Base-by-base conservation (phyloP, 2,329 filamentous ascomycete genomes). In the Immersiporthe knoxdaviesiana region DNA sequence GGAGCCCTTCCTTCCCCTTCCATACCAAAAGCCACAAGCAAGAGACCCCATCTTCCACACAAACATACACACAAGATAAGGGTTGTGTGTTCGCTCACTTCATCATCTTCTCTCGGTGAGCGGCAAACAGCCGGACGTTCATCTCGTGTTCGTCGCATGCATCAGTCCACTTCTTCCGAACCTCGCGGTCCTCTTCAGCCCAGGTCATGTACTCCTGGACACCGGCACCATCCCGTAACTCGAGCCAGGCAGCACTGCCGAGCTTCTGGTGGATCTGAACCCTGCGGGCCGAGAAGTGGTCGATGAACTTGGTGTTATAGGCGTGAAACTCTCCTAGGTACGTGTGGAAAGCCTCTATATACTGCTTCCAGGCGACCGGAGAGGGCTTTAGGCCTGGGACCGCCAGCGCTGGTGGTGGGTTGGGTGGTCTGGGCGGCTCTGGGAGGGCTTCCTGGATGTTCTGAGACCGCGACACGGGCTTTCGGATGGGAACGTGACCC, bases 101-200 rank as follows among this genome's bases (percentile, higher is more conserved):
- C 80, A 83, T 83, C 80, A 79, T 76, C 68, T 78, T 81, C 52
- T 81, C 78, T 69, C 81, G 78, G 70, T 82, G 81, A 37, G 77
- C 82, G 77, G 85, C 81, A 74, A 89, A 91, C 72, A 88, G 85
- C 72, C 84, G 81, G 68, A 93, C 80, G 12, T 85, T 84, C 68
- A 82, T 77, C 68, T 87, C 84, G 75, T 94, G 91, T 70, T 84
- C 84, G 58, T 87, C 84, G 70, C 85, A 87, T 10, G 87, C 87
- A 11, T 84, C 77, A 39, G 79, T 79, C 90, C 91, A 93, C 68
- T 85, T 84, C 74, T 83, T 82, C 68, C 89, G 82, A 6, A 92
- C 86, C 62, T 82, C 81, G 72, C 88, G 85, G 75, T 94, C 91
- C 77, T 92, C 87, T 72, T 86, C 84, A 67, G 91, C 79, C 76